Evolutionary conservation across 2,329 filamentous ascomycete species (phyloP).

Genomic region (Dothideomycetidae sp.): DNA sequence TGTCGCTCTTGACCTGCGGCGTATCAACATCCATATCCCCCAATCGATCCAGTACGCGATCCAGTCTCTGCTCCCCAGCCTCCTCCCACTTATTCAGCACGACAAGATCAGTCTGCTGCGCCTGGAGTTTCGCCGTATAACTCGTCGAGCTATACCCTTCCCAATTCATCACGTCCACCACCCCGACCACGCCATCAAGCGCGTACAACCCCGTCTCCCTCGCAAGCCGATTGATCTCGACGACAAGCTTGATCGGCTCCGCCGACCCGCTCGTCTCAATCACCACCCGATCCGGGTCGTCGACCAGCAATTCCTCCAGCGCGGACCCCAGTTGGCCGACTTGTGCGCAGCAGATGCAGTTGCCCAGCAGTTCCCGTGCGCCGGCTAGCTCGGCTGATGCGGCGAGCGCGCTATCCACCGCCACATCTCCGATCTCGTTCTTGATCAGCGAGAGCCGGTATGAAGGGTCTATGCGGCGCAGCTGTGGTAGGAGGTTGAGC

Average conservation of each 20-base stretch:
- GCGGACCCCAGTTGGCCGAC: slow-evolving; percentile 80
- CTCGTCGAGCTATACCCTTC: slow-evolving; percentile 80
- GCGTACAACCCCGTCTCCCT: slow-evolving; percentile 55
- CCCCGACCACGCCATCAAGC: slow-evolving; percentile 76
- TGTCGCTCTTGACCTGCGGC: slow-evolving; percentile 66
- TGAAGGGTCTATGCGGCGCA: slow-evolving; percentile 67
- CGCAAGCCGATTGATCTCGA: slow-evolving; percentile 72
- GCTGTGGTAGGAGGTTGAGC: slow-evolving; percentile 83
- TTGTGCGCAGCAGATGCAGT: slow-evolving; percentile 97
- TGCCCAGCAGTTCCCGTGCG: slow-evolving; percentile 85
- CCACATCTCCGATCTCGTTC: slow-evolving; percentile 94
- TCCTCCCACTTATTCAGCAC: slow-evolving; percentile 89
- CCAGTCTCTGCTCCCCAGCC: slow-evolving; percentile 58
- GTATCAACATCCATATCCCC: slow-evolving; percentile 69
- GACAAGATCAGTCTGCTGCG: slow-evolving; percentile 76
- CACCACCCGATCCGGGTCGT: slow-evolving; percentile 67
- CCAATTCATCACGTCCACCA: slow-evolving; percentile 94
- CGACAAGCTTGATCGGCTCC: slow-evolving; percentile 68
- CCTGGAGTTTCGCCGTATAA: slow-evolving; percentile 78
- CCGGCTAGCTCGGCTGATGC: slow-evolving; percentile 69
- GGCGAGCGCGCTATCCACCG: slow-evolving; percentile 84
- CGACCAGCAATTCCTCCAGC: slow-evolving; percentile 54
- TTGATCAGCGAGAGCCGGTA: slow-evolving; percentile 93
- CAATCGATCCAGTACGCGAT: slow-evolving; percentile 63
- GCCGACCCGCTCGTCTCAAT: slow-evolving; percentile 86